Conservation (phyloP, 2,329 filamentous ascomycete genomes). For the Penicillium sp. region DNA sequence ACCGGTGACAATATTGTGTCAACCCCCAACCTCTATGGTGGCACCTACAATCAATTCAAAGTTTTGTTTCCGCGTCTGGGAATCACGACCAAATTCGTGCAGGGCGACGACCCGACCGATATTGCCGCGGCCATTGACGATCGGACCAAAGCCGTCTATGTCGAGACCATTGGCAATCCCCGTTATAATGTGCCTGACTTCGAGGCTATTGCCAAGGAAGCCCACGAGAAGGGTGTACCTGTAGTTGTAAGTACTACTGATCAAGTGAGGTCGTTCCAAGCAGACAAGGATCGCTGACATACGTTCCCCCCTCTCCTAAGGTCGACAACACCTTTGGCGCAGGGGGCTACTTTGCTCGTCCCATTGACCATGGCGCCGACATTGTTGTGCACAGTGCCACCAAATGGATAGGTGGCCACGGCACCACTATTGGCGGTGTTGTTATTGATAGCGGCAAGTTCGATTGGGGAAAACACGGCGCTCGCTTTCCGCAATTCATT, state of each 20-base stretch:
- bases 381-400: conserved; percentile 93
- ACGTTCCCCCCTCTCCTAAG: conserved; percentile 40
- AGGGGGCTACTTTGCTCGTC: conserved; percentile 81
- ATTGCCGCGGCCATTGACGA: conserved; percentile 83
- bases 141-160: conserved; percentile 85
- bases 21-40: conserved; percentile 87
- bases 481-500: conserved; percentile 87
- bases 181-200: conserved; percentile 91
- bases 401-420: conserved; percentile 96
- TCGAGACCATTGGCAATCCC: conserved; percentile 92
- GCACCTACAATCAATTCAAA: conserved; percentile 97
- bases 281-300: neutral
- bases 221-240: conserved; percentile 67
- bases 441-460: conserved; percentile 88
- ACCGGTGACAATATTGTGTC: conserved; percentile 90
- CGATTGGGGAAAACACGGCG: conserved; percentile 81
- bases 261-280: neutral
- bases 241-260: conserved; percentile 52
- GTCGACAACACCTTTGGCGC: conserved; percentile 96
- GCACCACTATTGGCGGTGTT: conserved; percentile 83
- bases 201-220: conserved; percentile 77
- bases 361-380: conserved; percentile 86
- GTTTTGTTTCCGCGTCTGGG: conserved; percentile 83
- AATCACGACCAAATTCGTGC: conserved; percentile 82
- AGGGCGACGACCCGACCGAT: conserved; percentile 74